phyloP scores from a whole-genome alignment of 1,139 yeast genomes.

The Wickerhamomyces sp. region DNA sequence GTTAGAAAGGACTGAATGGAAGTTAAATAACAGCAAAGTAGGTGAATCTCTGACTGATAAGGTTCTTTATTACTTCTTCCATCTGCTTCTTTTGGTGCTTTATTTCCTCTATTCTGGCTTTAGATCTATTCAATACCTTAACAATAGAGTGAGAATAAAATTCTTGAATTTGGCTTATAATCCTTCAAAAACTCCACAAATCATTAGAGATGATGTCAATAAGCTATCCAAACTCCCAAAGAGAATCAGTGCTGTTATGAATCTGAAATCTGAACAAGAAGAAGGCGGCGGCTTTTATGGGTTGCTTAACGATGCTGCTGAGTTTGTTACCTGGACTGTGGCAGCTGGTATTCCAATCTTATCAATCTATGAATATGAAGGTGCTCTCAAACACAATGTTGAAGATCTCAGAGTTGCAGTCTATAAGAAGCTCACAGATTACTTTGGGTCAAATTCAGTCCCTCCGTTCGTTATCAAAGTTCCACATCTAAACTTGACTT shows the following conservation, averaged over 20 bases:
- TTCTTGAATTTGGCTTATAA: conserved; percentile 64
- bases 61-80: conserved; percentile 12
- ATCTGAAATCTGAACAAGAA: conserved; percentile 66
- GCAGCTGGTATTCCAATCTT: conserved; percentile 76
- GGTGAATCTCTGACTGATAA: conserved; percentile 9
- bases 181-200: conserved; percentile 80
- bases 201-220: conserved; percentile 78
- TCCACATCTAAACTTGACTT: conserved; percentile 54
- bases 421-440: conserved; percentile 54
- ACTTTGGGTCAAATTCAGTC: conserved; percentile 67
- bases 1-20: not conserved
- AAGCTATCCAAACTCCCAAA: conserved; percentile 72
- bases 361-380: conserved; percentile 76
- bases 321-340: conserved; percentile 79
- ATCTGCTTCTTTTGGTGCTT: conserved; percentile 36
- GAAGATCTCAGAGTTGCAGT: conserved; percentile 58
- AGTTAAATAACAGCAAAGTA: not conserved
- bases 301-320: conserved; percentile 69
- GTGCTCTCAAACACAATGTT: conserved; percentile 52
- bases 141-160: conserved; percentile 53
- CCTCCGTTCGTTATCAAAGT: conserved; percentile 59
- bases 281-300: conserved; percentile 90
- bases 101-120: conserved; percentile 53
- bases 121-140: conserved; percentile 46
- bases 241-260: conserved; percentile 67